A percentile compares a stretch with the other conserved stretches of the same genome.
phyloP scores from a whole-genome alignment of 345 rosid species.

The Pseudoturritis turrita region DNA sequence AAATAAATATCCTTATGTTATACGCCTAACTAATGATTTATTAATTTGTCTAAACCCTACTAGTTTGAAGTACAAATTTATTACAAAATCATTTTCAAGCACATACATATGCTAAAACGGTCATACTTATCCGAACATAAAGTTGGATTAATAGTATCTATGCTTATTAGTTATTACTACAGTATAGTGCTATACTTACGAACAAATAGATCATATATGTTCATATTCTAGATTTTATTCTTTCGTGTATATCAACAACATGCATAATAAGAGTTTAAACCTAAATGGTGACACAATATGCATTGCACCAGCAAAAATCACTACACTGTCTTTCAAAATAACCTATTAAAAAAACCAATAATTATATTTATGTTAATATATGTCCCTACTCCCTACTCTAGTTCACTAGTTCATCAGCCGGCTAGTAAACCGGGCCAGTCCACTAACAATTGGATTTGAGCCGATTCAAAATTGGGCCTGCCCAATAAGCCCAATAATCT shows the following conservation, averaged over 20 bases:
- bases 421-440: background rate
- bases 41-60: background rate
- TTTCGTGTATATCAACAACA: too few species aligned
- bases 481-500: background rate
- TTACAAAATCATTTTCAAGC: too few species aligned
- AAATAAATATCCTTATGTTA: background rate
- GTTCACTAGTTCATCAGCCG: background rate
- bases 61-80: background rate
- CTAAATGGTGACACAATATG: too few species aligned
- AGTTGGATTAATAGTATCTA: background rate
- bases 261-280: too few species aligned
- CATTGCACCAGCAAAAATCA: too few species aligned
- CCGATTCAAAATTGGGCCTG: background rate
- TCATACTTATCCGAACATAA: background rate
- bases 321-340: too few species aligned
- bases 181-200: too few species aligned
- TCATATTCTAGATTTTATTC: too few species aligned
- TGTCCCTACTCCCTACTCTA: background rate
- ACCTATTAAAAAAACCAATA: too few species aligned
- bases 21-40: background rate
- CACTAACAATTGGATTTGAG: background rate
- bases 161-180: too few species aligned
- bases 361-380: background rate
- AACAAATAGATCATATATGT: too few species aligned
- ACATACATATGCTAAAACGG: too few species aligned